Base-by-base conservation (phyloP, 306 rosid genomes). In the Heteromeles arbutifolia region DNA sequence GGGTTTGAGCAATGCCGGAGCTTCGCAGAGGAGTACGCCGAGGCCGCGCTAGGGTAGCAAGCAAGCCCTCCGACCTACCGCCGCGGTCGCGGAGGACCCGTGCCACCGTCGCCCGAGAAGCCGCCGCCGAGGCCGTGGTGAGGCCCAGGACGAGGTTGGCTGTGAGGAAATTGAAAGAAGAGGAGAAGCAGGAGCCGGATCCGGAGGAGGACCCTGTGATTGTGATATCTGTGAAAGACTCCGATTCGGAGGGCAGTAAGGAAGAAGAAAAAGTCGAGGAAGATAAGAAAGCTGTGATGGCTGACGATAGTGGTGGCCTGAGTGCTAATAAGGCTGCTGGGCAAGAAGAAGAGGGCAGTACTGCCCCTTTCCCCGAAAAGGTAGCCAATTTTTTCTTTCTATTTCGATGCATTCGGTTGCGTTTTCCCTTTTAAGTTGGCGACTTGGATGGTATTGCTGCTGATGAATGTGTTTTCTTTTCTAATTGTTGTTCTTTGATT, bases 351-450 rank as follows among this genome's bases (percentile, higher is more conserved):
- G 98, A 91, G 56, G 90, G 93, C 24, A 91, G 84, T 74, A 75
- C 97, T 15, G 81, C 96, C 5, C 98, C 98, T 79, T 93, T 93
- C 69, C 98, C 98, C 1, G 98, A 91, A n/a, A 91, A 79, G 92
- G 98, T 93, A 78, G 54, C 54, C 26, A 45, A 39, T 31, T 6
- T 75, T 10, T 77, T 66, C 34, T 54, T 13, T 19, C 3, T 39
- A 7, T 4, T 21, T 66, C 32, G 4, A 21, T 70, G 22, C 13
- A 48, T 79, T 73, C 14, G 28, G 62, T 45, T 44, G 37, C 69
- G 17, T 57, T 74, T 3, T 75, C 5, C 56, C 8, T 4, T n/a
- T 22, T 34, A 59, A 39, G 22, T 12, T 50, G 64, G 71, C 21
- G 17, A 19, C 25, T 34, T 34, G 69, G 50, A 26, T 63, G 25